Evolutionary conservation across 495 filamentous ascomycete species (phyloP), one percentile per base, ranked within the genome.

Genomic region (Aspergillus mulundensis): DNA sequence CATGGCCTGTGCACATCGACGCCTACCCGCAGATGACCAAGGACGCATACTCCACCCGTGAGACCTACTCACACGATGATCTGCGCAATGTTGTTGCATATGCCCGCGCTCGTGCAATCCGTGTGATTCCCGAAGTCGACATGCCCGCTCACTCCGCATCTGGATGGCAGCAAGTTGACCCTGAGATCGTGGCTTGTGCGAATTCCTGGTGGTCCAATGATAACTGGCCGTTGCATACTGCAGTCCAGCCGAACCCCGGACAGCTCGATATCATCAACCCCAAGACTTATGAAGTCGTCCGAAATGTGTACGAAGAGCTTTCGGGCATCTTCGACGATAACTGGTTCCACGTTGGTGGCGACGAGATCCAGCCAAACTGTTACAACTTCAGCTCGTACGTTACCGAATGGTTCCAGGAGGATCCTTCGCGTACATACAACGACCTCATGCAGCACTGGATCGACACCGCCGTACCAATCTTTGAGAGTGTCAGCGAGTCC

Each of bases 161-260:
- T 3, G 80, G 80, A 45, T 83, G 80, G 80, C 72, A 80, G 56
- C 79, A 80, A 57, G 68, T 82, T 5, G 77, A 83, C 51, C 72
- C 73, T 3, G 61, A 71, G 7, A 77, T 83, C 20, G 73, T 83
- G 18, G 64, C 79, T 1, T 83, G 80, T 57, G 66, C 59, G 14
- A 61, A 83, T 58, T 74, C 76, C 0, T 83, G 80, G 80, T 83
- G 80, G 80, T 78, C 75, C 18, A 81, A 83, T 51, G 80, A 83
- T 49, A 65, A 69, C 42, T 81, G 70, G 71, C 52, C 70, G 3
- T 56, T 69, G 11, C 80, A 83, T 60, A 83, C 79, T 2, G 77
- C 79, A 23, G 77, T 83, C 8, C 75, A 83, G 67, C 80, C 80
- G 1, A 78, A 76, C 53, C 80, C 80, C 0, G 80, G 80, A 28